Evolutionary conservation across 2,329 filamentous ascomycete genomes (phyloP).

Genomic region (Penicillium sp.): DNA sequence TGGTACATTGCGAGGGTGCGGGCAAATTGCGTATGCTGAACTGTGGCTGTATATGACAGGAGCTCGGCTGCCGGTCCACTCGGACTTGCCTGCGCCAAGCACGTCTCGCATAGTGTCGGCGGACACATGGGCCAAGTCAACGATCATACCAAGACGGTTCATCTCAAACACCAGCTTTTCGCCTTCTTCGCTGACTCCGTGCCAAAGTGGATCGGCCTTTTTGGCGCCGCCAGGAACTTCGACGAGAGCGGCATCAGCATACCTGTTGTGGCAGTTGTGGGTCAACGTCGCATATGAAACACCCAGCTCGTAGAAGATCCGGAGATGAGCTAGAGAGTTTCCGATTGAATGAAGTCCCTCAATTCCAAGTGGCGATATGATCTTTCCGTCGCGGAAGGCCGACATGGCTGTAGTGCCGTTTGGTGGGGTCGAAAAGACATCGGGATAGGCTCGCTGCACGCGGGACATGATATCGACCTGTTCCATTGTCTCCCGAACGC

Average conservation of each 20-base stretch:
- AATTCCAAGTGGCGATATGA: slow-evolving; percentile 78
- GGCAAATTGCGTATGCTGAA: slow-evolving; percentile 76
- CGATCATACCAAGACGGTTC: slow-evolving; percentile 93
- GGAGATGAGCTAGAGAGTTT: slow-evolving; percentile 68
- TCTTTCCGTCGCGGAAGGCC: slow-evolving; percentile 61
- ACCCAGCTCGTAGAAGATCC: slow-evolving; percentile 74
- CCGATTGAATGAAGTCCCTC: slow-evolving; percentile 94
- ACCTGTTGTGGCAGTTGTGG: slow-evolving; percentile 91
- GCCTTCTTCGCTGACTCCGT: slow-evolving; percentile 72
- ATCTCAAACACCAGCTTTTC: slow-evolving; percentile 76
- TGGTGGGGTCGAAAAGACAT: slow-evolving; percentile 57
- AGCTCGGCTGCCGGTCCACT: slow-evolving; percentile 72
- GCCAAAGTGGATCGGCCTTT: slow-evolving; percentile 44
- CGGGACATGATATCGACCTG: slow-evolving; percentile 41
- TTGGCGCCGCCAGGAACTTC: slow-evolving; percentile 42
- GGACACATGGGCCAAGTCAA: slow-evolving; percentile 80
- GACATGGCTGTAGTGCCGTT: slow-evolving; percentile 63
- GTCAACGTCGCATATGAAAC: slow-evolving; percentile 87
- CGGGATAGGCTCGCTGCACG: slow-evolving; percentile 34
- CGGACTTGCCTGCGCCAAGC: slow-evolving; percentile 60
- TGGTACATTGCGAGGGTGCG: slow-evolving; percentile 86
- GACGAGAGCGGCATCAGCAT: slow-evolving; percentile 76
- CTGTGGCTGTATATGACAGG: slow-evolving; percentile 90
- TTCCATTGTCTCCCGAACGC: slow-evolving; percentile 36
- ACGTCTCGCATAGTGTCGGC: slow-evolving; percentile 84